phyloP scores from a whole-genome alignment of 805 yeast genomes.

The Metschnikowia picachoensis region DNA sequence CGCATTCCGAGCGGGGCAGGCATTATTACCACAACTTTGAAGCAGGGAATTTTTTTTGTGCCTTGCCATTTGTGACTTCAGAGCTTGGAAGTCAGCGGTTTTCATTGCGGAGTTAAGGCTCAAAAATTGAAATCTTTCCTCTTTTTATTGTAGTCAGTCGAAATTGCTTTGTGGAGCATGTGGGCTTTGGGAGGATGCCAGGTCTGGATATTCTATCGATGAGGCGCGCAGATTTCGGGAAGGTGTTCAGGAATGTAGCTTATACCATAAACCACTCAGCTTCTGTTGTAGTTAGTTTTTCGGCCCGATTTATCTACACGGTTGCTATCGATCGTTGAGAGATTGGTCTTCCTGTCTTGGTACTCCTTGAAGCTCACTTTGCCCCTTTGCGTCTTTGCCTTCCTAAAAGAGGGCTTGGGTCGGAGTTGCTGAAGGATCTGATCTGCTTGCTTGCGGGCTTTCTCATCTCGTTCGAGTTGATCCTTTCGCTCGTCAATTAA shows the following conservation, averaged over 20 bases:
- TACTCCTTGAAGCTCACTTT: neutral
- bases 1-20: slow-evolving; percentile 1
- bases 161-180: too few species aligned
- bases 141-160: too few species aligned
- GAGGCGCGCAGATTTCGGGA: too few species aligned
- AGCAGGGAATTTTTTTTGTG: too few species aligned
- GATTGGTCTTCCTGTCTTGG: neutral
- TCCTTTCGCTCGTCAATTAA: slow-evolving; percentile 22
- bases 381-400: neutral
- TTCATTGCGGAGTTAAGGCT: too few species aligned
- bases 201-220: too few species aligned
- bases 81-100: too few species aligned
- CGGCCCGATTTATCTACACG: slow-evolving; percentile 6
- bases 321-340: neutral
- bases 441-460: slow-evolving; percentile 9
- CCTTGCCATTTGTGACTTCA: too few species aligned
- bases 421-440: slow-evolving; percentile 7
- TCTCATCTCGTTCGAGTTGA: slow-evolving; percentile 7
- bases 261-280: slow-evolving; percentile 5
- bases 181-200: too few species aligned
- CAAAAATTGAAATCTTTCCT: too few species aligned
- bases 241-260: too few species aligned
- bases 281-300: slow-evolving; percentile 29
- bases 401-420: neutral
- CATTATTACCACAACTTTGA: neutral